Base-by-base conservation (phyloP, 768 basidiomycete species). In the Filobasidium floriforme region DNA sequence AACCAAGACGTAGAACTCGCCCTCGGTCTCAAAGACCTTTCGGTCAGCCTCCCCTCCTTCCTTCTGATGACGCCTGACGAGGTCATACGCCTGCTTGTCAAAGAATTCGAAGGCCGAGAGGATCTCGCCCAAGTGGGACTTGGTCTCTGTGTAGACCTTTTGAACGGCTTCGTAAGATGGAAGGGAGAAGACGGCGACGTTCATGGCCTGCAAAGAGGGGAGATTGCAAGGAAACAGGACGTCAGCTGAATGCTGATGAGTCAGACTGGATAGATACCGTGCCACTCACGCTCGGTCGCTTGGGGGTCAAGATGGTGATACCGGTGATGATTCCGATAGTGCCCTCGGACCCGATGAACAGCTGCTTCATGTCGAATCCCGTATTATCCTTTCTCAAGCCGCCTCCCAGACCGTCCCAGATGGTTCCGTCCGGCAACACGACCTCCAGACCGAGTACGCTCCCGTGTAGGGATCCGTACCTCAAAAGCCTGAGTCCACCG, bases 21-120 rank as follows among this genome's bases (percentile, higher is more conserved):
- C 87, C 83, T 29, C 91, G 86, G 61, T 88, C 87, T 69, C 85
- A 83, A 54, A 89, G 82, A 66, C 92, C 89, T 59, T 87, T 82
- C 60, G 88, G 84, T 61, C 84, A 83, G 94, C 82, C 14, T 87
- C 69, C 1, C 76, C 87, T 60, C 88, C 84, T 24, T 88, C 88
- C 69, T 90, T 87, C 0, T 89, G 88, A 54, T 76, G 73, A 28
- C 68, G 61, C 44, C 68, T 69, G 37, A 77, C 75, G 2, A 76
- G 63, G 14, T 70, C 90, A 88, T 73, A 88, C 86, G 51, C 60
- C 14, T 87, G 87, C 62, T 89, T 84, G 76, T 99, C 94, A 60
- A 93, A 90, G 79, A 89, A 98, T 79, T 99, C 94, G 79, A 98
- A 98, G 0, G 96, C 94, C 9, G 91, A 93, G 32, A 99, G 84